Evolutionary conservation across 768 basidiomycete genomes (phyloP), one percentile per base, ranked within the genome.

Genomic region (Pleurotus eryngii): DNA sequence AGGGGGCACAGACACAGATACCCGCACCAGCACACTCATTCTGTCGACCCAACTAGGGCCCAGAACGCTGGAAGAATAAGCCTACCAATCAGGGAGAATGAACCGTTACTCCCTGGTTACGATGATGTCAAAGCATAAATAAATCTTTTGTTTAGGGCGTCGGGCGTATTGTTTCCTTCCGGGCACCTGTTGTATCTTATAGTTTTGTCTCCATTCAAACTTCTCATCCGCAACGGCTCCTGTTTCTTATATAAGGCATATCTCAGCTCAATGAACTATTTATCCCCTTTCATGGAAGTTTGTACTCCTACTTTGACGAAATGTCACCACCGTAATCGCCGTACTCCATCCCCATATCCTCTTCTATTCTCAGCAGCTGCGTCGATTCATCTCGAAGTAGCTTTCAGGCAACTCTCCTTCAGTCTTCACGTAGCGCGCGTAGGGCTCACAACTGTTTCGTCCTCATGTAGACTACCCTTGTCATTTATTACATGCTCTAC

Each of bases 31-130:
- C 71, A 67, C 59, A 65, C 61, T 35, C 69, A 59, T 62, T 7
- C 59, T 60, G 51, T 43, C 63, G 57, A 53, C 18, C 68, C 64
- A 27, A 59, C 60, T 26, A 39, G 55, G 48, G 61, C 68, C 56
- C 65, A 66, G 61, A 39, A 37, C 35, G 72, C 75, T 15, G 76
- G 79, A 7, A 68, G 65, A 46, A 80, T 80, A 57, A 70, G 72
- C 49, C 69, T 84, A 55, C 76, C 82, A 43, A 72, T 81, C 7
- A 57, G 60, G 20, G 71, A 75, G 3, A 77, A 75, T 46, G 82
- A 83, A 57, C 78, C 77, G 3, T 61, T 82, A 56, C 61, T 81
- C 50, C 74, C 76, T 22, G 56, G 60, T 24, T 71, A 68, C 14
- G 62, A 65, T 57, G 59, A 59, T 20, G 48, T 65, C 26, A 61